Evolutionary conservation across 1,284 basidiomycete species (phyloP), one percentile per base, ranked within the genome.

Genomic region (Coniferiporia weirii): DNA sequence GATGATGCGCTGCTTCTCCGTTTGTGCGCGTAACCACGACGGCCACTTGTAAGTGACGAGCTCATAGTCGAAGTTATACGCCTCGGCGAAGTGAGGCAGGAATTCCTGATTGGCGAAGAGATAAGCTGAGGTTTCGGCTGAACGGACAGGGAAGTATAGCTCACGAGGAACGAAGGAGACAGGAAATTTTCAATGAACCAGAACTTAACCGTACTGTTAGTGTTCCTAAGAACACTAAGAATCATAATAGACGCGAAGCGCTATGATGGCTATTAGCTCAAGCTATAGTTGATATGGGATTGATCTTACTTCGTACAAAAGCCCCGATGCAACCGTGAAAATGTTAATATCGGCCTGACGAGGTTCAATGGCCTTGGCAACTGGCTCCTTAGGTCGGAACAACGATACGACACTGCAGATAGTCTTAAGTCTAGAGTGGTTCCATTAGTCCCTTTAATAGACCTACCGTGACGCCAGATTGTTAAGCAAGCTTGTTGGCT

Each of bases 181-280:
- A 99, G 80, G 82, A 98, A 99, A 75, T 99, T 99, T 70, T 98
- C 93, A 65, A 99, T 98, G 73, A 99, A 98, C 96, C 96, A 99
- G 74, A 99, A 99, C 72, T 99, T 99, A 72, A 98, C 95, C 22
- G 83, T 88, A 67, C 87, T 90, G 36, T 94, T 84, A 2, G 96
- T 99, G 69, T 99, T 95, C 57, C 87, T 85, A 66, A 99, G 79
- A 22, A 99, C 97, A 66, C 92, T 95, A 43, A 98, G 79, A 61
- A 98, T 93, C 96, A 99, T 99, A 75, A 99, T 97, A 27, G 93
- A 95, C 0, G 89, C 95, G 75, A 99, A 98, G 13, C 96, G 88
- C 93, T 96, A 20, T 53, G 52, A 54, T 40, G 34, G 27, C 27
- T 13, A 45, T 52, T 17, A 67, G 0, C 63, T 63, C 56, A 61